Evolutionary conservation across 768 basidiomycete species (phyloP), one percentile per base, ranked within the genome.

Genomic region (Boletus vermiculosoides): DNA sequence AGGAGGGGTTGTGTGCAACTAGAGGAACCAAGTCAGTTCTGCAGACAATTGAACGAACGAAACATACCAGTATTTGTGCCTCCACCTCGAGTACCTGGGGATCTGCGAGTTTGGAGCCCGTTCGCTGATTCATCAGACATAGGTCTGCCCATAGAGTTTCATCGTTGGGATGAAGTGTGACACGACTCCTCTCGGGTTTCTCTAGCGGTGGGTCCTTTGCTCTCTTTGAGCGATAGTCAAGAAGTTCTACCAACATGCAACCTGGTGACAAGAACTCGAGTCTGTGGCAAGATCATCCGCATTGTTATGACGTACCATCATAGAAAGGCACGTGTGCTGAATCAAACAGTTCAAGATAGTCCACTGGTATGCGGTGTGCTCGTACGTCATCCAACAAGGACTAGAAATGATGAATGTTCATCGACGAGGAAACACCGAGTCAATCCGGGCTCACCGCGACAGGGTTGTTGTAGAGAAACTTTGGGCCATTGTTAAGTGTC

Each of bases 61-160:
- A 5, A 4, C 86, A 57, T 61, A 92, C 92, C 63, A 93, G 70
- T 49, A 92, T 74, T 55, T 82, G 83, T 1, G 92, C 82, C 68
- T 94, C 92, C 5, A 89, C 63, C 57, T 90, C 86, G 23, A 94
- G 73, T 20, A 87, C 81, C 52, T 92, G 85, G 37, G 73, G 73
- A 66, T 94, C 92, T 3, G 87, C 80, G 83, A 88, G 90, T 58
- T 78, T 83, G 18, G 66, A 66, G 2, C 82, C 84, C 15, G 74
- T 61, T 57, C 81, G 83, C 66, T 83, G 77, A 65, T 85, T 88
- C 65, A 90, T 69, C 5, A 82, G 70, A 69, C 90, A 90, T 11
- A 93, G 78, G 69, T 94, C 91, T 5, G 87, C 81, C 82, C 86
- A 94, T 28, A 91, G 69, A 0, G 87, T 87, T 71, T 93, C 92